Percentiles rank a stretch among this genome's conserved stretches.
These are phyloP conservation scores for Exophiala aquamarina DNA, from an alignment of 2,329 filamentous ascomycete species.

Conservation along the genomic window DNA sequence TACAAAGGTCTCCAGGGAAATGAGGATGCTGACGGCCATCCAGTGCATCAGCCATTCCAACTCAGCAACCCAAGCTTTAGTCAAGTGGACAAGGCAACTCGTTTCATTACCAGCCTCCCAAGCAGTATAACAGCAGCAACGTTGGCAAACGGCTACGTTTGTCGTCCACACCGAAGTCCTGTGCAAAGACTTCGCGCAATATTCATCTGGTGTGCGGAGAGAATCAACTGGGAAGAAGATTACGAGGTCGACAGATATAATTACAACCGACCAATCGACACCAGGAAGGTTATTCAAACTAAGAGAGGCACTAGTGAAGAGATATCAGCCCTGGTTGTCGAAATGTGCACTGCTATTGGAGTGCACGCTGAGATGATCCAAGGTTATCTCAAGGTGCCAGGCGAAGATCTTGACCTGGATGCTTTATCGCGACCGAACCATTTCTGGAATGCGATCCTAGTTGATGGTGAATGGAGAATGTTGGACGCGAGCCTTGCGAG, in stretches of 20 bases:
- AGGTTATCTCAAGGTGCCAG: slow-evolving; percentile 87
- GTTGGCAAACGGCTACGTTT: slow-evolving; percentile 87
- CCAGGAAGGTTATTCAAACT: slow-evolving; percentile 77
- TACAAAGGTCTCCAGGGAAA: slow-evolving; percentile 84
- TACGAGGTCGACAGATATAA: slow-evolving; percentile 65
- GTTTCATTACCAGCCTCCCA: slow-evolving; percentile 82
- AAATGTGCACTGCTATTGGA: slow-evolving; percentile 91
- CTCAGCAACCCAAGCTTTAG: slow-evolving; percentile 75
- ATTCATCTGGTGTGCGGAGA: slow-evolving; percentile 96
- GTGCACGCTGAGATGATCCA: slow-evolving; percentile 83
- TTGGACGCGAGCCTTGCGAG: slow-evolving; percentile 92
- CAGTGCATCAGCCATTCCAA: slow-evolving; percentile 67
- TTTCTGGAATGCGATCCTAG: slow-evolving; percentile 94
- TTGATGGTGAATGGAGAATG: slow-evolving; percentile 94
- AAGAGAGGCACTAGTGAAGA: slow-evolving; percentile 85
- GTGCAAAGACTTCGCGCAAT: slow-evolving; percentile 91
- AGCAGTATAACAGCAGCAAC: slow-evolving; percentile 77
- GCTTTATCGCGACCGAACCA: slow-evolving; percentile 87
- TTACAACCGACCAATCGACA: slow-evolving; percentile 56
- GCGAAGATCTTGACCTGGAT: slow-evolving; percentile 77
- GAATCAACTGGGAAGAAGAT: slow-evolving; percentile 92
- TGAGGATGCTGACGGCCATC: slow-evolving; percentile 80
- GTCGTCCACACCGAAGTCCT: slow-evolving; percentile 89
- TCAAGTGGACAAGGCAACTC: slow-evolving; percentile 92
- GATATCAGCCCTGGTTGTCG: slow-evolving; percentile 80